Percentiles rank a stretch among this genome's conserved stretches.
Evolutionary conservation across 2,329 filamentous ascomycete genomes (phyloP).

Genomic region (Trichoderma harzianum): DNA sequence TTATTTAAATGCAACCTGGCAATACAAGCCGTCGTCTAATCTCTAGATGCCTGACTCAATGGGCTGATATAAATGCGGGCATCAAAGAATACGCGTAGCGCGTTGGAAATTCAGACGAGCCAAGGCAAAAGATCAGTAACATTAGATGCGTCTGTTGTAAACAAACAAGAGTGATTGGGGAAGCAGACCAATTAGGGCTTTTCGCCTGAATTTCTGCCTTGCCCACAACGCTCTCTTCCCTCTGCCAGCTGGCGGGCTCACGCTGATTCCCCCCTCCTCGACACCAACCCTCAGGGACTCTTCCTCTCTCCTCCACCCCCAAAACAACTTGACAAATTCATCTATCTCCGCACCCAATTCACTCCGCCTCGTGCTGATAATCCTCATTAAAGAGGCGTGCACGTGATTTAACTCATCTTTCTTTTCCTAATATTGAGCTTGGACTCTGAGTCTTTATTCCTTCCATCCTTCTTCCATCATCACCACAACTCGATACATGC

Average conservation of each 20-base stretch:
- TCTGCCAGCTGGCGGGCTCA: slow-evolving; percentile 9
- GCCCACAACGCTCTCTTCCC: not conserved
- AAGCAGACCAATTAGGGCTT: not conserved
- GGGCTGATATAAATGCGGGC: not conserved
- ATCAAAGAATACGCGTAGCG: not conserved
- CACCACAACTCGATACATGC: not conserved
- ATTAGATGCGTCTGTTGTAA: not conserved
- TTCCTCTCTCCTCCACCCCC: not conserved
- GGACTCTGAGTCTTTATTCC: not conserved
- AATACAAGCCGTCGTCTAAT: not conserved
- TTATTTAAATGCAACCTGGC: not conserved
- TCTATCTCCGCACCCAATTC: not conserved
- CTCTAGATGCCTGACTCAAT: not conserved
- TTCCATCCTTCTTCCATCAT: not conserved
- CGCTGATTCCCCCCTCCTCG: not conserved
- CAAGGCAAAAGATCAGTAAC: not conserved
- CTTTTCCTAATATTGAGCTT: not conserved
- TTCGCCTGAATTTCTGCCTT: not conserved
- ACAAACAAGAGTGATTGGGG: not conserved
- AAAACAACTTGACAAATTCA: not conserved
- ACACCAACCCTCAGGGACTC: not conserved
- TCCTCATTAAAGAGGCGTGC: not conserved
- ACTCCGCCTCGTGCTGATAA: not conserved
- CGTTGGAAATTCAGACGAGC: not conserved
- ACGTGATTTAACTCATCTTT: not conserved